A percentile compares a stretch with the other conserved stretches of the same genome.
Evolutionary conservation across 495 filamentous ascomycete genomes (phyloP).

Genomic region (Hypoxylon lienhwacheense): DNA sequence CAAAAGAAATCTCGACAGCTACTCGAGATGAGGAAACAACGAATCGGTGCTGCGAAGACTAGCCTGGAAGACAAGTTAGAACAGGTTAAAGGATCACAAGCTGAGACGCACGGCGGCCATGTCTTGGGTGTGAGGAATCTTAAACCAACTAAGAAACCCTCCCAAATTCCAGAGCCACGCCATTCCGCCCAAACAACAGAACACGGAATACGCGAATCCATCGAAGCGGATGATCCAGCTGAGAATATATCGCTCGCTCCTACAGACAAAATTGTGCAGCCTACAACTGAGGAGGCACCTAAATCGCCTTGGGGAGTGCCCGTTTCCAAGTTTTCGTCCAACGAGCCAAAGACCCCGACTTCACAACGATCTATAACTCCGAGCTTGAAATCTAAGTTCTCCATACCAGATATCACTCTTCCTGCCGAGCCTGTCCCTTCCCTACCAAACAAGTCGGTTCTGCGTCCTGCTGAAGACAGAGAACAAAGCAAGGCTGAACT

Average conservation of each 20-base stretch:
- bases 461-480: background rate
- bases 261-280: slow-evolving; percentile 1
- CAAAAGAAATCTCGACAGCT: background rate
- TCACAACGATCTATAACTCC: slow-evolving; percentile 23
- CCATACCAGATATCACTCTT: slow-evolving; percentile 45
- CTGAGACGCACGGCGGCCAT: slow-evolving; percentile 14
- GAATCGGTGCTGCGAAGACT: background rate
- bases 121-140: slow-evolving; percentile 29
- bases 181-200: slow-evolving; percentile 9
- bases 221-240: slow-evolving; percentile 15
- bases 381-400: slow-evolving; percentile 56
- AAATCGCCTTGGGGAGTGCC: slow-evolving; percentile 33
- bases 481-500: slow-evolving; percentile 7
- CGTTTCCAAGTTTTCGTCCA: slow-evolving; percentile 39
- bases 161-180: slow-evolving; percentile 22
- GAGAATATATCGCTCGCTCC: slow-evolving; percentile 6
- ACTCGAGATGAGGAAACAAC: background rate
- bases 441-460: slow-evolving; percentile 7
- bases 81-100: slow-evolving; percentile 16
- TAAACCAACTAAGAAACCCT: too few relatives aligned
- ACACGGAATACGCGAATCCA: slow-evolving; percentile 10
- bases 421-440: slow-evolving; percentile 19
- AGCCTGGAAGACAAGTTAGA: slow-evolving; percentile 1
- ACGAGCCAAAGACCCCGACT: slow-evolving; percentile 15
- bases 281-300: slow-evolving; percentile 13